phyloP scores from a whole-genome alignment of 805 yeast species.

The Nakazawaea holstii region DNA sequence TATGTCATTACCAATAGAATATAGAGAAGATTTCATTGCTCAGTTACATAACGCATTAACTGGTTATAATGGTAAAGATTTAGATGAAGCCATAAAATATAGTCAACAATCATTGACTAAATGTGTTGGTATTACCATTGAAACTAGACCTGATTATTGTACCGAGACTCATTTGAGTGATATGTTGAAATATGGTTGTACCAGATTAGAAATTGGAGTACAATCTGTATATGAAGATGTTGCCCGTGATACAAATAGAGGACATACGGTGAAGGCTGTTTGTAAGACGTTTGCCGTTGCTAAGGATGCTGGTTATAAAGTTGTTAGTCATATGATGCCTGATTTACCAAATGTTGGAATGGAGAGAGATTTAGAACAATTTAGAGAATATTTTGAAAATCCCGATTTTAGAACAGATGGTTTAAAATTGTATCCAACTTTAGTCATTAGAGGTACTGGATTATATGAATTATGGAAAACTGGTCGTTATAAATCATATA shows the following conservation, averaged over 20 bases:
- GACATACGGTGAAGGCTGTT: conserved; percentile 94
- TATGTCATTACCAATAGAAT: conserved; percentile 88
- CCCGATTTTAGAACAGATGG: conserved; percentile 98
- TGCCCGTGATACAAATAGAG: conserved; percentile 96
- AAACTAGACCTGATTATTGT: conserved; percentile 97
- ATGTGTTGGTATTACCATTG: conserved; percentile 98
- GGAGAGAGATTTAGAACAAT: conserved; percentile 96
- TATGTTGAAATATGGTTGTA: conserved; percentile 95
- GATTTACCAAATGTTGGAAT: conserved; percentile 97
- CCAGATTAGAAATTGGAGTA: conserved; percentile 94
- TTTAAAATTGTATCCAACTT: conserved; percentile 88
- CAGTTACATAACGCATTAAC: conserved; percentile 92
- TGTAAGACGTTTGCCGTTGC: conserved; percentile 93
- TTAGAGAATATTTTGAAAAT: conserved; percentile 92
- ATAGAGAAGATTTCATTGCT: conserved; percentile 84
- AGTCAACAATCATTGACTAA: conserved; percentile 94
- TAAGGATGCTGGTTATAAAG: conserved; percentile 98
- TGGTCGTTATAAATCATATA: conserved; percentile 89
- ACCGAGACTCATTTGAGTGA: conserved; percentile 93
- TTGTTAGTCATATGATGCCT: conserved; percentile 99
- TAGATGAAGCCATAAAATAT: conserved; percentile 85
- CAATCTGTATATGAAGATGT: conserved; percentile 97
- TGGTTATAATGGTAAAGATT: conserved; percentile 80
- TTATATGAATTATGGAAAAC: conserved; percentile 96
- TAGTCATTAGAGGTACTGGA: conserved; percentile 97